Base-by-base conservation (phyloP, 805 yeast species). In the Lipomyces kockii region DNA sequence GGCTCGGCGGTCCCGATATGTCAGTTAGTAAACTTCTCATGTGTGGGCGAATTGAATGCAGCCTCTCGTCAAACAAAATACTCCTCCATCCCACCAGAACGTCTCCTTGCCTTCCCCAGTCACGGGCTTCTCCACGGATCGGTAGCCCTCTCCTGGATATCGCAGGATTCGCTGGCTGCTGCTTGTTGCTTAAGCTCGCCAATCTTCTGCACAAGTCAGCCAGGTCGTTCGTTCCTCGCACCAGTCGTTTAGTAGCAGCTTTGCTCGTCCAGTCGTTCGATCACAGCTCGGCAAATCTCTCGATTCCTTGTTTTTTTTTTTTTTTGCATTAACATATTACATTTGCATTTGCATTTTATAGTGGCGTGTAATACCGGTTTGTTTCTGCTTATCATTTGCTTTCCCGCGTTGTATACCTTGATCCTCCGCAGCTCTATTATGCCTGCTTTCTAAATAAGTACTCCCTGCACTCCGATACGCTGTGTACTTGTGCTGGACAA, bases 201-300 rank as follows among this genome's bases (percentile, higher is more conserved):
- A 4, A 37, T 37, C 39, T 37, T 37, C 14, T 11, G 32, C 32
- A 29, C 32, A 29, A 5, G 32, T 43, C 49, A 17, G 20, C 49
- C 49, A 6, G 20, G 22, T 17, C 49, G 20, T 35, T 35, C 49
- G 39, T 37, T n/a, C 20, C 22, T n/a, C 22, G 3, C 20, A 43
- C 22, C 49, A 43, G 22, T 43, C 49, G 49, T 43, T 43, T 43
- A 17, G 49, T n/a, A 43, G 49, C 49, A 43, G 8, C 25, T 43
- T n/a, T 43, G 49, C 49, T 43, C 49, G 49, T 43, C 49, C 49
- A 43, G n/a, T 43, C 49, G 49, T 43, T 43, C 22, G 49, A 43
- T 43, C 20, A 37, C 17, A 37, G 43, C 32, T 29, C 32, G 32
- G 39, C 39, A 37, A 37, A 37, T 11, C 39, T 14, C 39, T 11